Evolutionary conservation across 2,329 filamentous ascomycete species (phyloP).

Genomic region (Ophiostoma fasciatum): DNA sequence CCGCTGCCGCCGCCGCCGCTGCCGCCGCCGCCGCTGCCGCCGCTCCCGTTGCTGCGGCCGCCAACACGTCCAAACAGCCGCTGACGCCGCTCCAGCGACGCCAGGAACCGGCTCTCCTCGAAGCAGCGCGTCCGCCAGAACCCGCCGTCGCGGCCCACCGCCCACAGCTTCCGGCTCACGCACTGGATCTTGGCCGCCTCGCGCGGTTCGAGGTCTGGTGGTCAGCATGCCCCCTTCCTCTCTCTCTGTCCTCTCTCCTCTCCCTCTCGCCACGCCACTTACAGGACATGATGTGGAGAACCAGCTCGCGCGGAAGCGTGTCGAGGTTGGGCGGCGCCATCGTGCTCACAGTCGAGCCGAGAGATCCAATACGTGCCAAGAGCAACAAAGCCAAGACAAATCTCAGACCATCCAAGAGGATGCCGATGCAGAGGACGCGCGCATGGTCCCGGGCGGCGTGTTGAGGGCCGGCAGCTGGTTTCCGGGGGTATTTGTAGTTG

Average conservation of each 20-base stretch:
- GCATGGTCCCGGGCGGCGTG: too few relatives aligned
- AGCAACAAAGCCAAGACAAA: too few relatives aligned
- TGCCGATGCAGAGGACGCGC: too few relatives aligned
- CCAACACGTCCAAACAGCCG: background rate
- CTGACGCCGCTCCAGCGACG: constrained; percentile 34
- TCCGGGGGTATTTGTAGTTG: too few relatives aligned
- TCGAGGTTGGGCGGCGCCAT: constrained; percentile 22
- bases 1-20: too few relatives aligned
- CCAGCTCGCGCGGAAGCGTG: constrained; percentile 45
- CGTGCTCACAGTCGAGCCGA: too few relatives aligned
- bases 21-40: constrained; percentile 1
- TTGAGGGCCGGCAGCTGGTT: too few relatives aligned
- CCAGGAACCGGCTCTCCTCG: constrained; percentile 50
- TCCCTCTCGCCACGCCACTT: constrained; percentile 18
- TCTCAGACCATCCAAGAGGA: too few relatives aligned
- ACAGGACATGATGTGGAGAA: constrained; percentile 46
- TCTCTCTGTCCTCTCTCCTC: background rate
- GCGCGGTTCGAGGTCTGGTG: constrained; percentile 42
- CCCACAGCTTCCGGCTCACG: constrained; percentile 50
- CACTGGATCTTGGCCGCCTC: constrained; percentile 56
- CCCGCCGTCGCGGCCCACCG: constrained; percentile 55
- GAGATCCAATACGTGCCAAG: too few relatives aligned
- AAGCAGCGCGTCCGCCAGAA: constrained; percentile 70
- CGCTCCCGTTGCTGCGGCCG: background rate
- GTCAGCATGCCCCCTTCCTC: background rate